Base-by-base conservation (phyloP, 2,329 filamentous ascomycete genomes). In the Neophaeococcomyces mojaviensis region DNA sequence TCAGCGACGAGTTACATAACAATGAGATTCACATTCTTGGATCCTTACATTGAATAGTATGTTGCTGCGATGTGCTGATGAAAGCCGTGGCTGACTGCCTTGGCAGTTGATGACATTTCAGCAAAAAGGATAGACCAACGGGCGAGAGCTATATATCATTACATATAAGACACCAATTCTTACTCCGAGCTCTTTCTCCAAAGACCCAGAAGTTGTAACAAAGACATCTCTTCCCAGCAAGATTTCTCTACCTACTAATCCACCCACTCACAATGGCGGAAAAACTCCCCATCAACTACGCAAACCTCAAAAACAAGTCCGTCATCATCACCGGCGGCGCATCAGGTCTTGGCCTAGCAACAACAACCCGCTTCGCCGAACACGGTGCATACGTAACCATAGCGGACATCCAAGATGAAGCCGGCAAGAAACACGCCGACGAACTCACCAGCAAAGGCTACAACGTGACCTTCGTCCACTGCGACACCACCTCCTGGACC, bases 401-500 rank as follows among this genome's bases (percentile, higher is more conserved):
- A 15, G 49, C 43, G 9, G 49, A 51, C 24, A 30, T 39, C 0
- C 46, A 51, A 22, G 46, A 49, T 4, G 15, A 24, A 1, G 18
- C 30, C 16, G 41, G 41, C 32, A 6, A 30, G 13, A 26, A 20
- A 28, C 19, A 32, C 20, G 41, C 18, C 15, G n/a, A 15, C 3
- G 19, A 18, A 10, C 39, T 51, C n/a, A 36, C n/a, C 9, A 39
- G 32, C 1, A 32, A 43, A 32, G 46, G 43, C 24, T 28, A 40
- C 35, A 39, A 51, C 9, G 49, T 46, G 12, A 51, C 35, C 16
- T 46, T 39, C 30, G 64, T 79, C 42, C 68, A 74, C 55, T 82
- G 78, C 67, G 76, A 86, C 63, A 81, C 86, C 8, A 78, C 77
- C 1, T 68, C 74, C 51, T 86, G 80, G 79, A 65, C 77, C 35